Evolutionary conservation across 2,329 filamentous ascomycete genomes (phyloP).

Genomic region (Lasiodiplodia hormozganensis): DNA sequence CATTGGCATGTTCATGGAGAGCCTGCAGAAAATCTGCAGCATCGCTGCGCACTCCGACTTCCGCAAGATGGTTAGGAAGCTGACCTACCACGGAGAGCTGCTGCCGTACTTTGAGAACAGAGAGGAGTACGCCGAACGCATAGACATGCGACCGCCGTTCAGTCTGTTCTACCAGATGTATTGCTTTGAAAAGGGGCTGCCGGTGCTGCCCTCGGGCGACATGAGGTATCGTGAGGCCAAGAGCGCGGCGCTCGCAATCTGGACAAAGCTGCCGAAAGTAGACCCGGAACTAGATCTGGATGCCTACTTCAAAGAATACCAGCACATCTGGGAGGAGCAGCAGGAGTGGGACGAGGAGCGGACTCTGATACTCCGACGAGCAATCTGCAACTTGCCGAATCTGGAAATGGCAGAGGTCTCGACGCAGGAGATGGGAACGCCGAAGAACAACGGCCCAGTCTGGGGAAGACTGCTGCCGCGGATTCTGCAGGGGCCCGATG

Average conservation of each 20-base stretch:
- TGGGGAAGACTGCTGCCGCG: conserved; percentile 17
- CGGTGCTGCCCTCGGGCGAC: conserved; percentile 11
- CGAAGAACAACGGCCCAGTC: conserved; percentile 21
- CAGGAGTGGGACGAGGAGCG: conserved; percentile 22
- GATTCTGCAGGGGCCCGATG: conserved; percentile 23
- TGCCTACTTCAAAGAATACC: conserved; percentile 7
- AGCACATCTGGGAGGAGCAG: conserved; percentile 23
- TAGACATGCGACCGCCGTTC: conserved; percentile 28
- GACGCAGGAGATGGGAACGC: conserved; percentile 6
- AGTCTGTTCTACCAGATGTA: conserved; percentile 30
- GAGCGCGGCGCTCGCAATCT: conserved; percentile 3
- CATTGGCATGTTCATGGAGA: conserved; percentile 35
- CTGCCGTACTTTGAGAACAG: conserved; percentile 32
- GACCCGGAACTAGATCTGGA: conserved; percentile 17
- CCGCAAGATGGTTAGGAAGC: conserved; percentile 35
- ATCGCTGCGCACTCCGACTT: conserved; percentile 34
- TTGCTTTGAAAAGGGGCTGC: conserved; percentile 30
- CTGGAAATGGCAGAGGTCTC: conserved; percentile 8
- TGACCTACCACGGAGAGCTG: conserved; percentile 39
- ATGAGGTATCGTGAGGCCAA: conserved; percentile 13
- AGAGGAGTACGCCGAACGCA: conserved; percentile 27
- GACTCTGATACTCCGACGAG: not conserved
- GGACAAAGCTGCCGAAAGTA: conserved; percentile 6
- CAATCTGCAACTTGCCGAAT: conserved; percentile 22
- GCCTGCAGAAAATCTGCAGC: conserved; percentile 33